A percentile compares a stretch with the other conserved stretches of the same genome.
Evolutionary conservation across 805 yeast species (phyloP).

Genomic region (Lipomyces mesembrius): DNA sequence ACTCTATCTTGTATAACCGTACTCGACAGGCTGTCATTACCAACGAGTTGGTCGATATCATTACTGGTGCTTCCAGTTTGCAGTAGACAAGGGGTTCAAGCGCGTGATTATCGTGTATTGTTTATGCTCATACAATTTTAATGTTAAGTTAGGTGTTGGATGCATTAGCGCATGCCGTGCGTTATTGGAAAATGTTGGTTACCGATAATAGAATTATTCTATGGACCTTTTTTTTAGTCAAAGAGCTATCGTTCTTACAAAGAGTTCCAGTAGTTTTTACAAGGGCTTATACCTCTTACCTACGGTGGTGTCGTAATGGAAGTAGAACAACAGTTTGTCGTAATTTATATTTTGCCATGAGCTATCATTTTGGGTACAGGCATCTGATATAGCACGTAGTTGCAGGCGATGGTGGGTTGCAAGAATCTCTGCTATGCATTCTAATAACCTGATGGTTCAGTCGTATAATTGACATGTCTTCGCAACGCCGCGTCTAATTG

Average conservation of each 20-base stretch:
- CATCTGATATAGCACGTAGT: too few species aligned
- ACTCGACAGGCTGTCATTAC: conserved; percentile 99
- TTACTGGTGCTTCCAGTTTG: conserved; percentile 99
- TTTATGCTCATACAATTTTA: background rate
- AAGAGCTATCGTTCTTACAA: too few species aligned
- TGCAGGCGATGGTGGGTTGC: too few species aligned
- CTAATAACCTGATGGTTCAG: too few species aligned
- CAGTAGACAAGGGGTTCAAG: conserved; percentile 58
- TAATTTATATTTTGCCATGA: too few species aligned
- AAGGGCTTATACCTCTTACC: too few species aligned
- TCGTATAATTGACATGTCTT: too few species aligned
- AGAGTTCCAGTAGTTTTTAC: background rate
- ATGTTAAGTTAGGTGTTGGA: background rate
- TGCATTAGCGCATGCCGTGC: background rate
- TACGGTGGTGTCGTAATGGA: too few species aligned
- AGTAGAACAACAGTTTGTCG: too few species aligned
- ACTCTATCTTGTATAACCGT: conserved; percentile 98
- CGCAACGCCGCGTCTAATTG: too few species aligned
- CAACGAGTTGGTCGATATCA: conserved; percentile 98
- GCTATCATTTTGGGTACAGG: too few species aligned
- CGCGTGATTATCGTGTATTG: background rate
- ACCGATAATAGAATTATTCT: background rate
- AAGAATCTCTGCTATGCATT: too few species aligned
- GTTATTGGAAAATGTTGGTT: background rate
- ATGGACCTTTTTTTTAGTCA: background rate